Base-by-base conservation (phyloP, 805 yeast species). In the Yamadazyma olivae region DNA sequence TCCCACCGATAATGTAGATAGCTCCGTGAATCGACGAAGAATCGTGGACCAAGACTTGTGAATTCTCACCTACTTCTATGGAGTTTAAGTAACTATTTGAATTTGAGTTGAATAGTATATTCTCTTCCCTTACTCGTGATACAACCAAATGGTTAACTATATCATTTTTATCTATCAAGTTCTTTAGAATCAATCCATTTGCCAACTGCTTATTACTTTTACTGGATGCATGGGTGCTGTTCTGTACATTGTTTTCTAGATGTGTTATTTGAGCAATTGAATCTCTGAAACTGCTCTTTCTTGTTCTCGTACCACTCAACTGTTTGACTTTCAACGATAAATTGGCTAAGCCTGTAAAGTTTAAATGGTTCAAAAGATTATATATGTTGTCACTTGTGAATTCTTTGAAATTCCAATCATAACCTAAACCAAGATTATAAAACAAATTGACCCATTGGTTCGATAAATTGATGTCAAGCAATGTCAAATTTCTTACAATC, bases 361-460 rank as follows among this genome's bases (percentile, higher is more conserved):
- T 62, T 36, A 78, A 45, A 16, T 69, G 70, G 32, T 64, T 63
- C 22, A 66, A 34, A 3, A 75, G 38, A 42, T 68, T 70, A 36
- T 52, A 66, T n/a, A 59, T 47, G 9, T 72, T 55, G 13, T 58
- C 61, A 6, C 47, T 49, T 4, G 59, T 40, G 26, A 58, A 51
- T 6, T 66, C 71, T 29, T 59, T 55, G 35, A 50, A 75, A 12
- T 71, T 59, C 65, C 80, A 79, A n/a, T 59, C 58, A 27, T 65
- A 71, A 0, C 76, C 81, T 15, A 59, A 35, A 0, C 71, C 71
- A 32, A 81, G 50, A 33, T 58, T 58, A 42, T 63, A 71, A 0
- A 79, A 58, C 3, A 75, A 43, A 17, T 61, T 51, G 1, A 77
- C 58, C 86, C 86, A 80, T 38, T 75, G 79, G 27, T 56, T 53